These are phyloP conservation scores for Sordariomycetes sp. DNA, from an alignment of 2,329 filamentous ascomycete species.

Conservation along the genomic window DNA sequence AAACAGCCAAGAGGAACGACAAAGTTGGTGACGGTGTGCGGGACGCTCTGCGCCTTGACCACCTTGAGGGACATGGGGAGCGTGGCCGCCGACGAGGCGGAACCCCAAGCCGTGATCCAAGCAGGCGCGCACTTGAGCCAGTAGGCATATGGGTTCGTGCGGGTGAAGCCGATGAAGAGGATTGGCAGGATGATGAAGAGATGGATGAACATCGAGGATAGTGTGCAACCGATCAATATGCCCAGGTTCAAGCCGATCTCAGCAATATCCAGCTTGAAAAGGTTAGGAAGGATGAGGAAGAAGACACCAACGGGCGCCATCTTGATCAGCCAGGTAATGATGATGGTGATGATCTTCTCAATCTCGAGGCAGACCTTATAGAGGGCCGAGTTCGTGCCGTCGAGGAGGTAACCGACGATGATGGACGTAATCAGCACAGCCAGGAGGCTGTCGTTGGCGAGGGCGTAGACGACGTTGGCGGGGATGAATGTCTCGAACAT, in stretches of 20 bases:
- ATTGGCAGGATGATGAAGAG: constrained; percentile 30
- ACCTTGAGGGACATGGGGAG: constrained; percentile 32
- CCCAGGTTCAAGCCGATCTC: constrained; percentile 34
- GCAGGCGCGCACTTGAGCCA: constrained; percentile 34
- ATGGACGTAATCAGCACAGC: constrained; percentile 31
- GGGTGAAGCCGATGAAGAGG: constrained; percentile 24
- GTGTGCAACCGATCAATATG: constrained; percentile 30
- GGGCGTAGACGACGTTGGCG: constrained; percentile 29
- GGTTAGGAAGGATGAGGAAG: constrained; percentile 36
- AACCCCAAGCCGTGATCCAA: constrained; percentile 41
- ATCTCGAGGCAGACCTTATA: constrained; percentile 30
- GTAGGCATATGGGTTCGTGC: constrained; percentile 30
- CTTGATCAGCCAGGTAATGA: constrained; percentile 34
- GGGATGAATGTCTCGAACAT: constrained; percentile 36
- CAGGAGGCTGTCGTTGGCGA: constrained; percentile 31
- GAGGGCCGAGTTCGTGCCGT: constrained; percentile 18
- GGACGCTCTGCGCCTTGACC: constrained; percentile 22
- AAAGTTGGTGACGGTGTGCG: constrained; percentile 30
- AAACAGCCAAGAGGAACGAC: constrained; percentile 30
- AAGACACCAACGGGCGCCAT: constrained; percentile 37
- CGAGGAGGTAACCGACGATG: constrained; percentile 31
- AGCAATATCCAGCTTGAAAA: constrained; percentile 32
- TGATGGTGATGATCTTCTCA: constrained; percentile 28
- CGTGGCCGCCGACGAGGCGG: constrained; percentile 37
- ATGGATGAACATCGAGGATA: constrained; percentile 31